Evolutionary conservation across 2,329 filamentous ascomycete species (phyloP), one percentile per base, ranked within the genome.

Genomic region (Thermothelomyces thermophilus): DNA sequence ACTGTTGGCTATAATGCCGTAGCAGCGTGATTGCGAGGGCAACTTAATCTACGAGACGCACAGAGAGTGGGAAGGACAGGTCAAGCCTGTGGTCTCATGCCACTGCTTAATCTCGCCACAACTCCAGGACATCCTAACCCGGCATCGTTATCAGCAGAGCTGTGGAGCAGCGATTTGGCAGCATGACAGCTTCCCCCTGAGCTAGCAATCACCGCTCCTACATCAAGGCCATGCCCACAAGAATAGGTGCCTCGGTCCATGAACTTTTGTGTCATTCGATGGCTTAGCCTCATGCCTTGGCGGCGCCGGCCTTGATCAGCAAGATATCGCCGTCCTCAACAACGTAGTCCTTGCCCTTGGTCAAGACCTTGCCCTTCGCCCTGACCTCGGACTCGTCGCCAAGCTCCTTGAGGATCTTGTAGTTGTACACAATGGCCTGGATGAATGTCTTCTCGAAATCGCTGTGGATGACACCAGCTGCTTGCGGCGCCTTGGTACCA

Each of bases 391-490:
- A 75, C 74, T 98, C 93, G 58, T 95, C 89, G 46, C 91, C 91
- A 42, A 87, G 74, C 71, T 97, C 93, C 73, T 85, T 89, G 47
- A 98, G 74, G 2, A 78, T 72, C 22, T 67, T 75, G 72, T 82
- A 98, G 74, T 95, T 97, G 74, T 95, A 97, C 26, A 96, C 90
- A 57, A 98, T 79, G 56, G 79, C 86, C 73, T 98, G 94, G 63
- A 98, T 98, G 68, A 98, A 98, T 0, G 94, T 98, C 83, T 98
- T 98, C 72, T 98, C 93, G 60, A 98, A 97, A 68, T 98, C 93
- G 59, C 85, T 88, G 73, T 98, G 93, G 60, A 98, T 98, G 56
- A 98, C 93, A 77, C 93, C 93, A 33, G 93, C 93, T 41, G 93
- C 93, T 65, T 94, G 87, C 16, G 93, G 93, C n/a, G 93, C 93